Evolutionary conservation across 345 rosid species (phyloP), one percentile per base, ranked within the genome.

Genomic region (Barbarea vulgaris): DNA sequence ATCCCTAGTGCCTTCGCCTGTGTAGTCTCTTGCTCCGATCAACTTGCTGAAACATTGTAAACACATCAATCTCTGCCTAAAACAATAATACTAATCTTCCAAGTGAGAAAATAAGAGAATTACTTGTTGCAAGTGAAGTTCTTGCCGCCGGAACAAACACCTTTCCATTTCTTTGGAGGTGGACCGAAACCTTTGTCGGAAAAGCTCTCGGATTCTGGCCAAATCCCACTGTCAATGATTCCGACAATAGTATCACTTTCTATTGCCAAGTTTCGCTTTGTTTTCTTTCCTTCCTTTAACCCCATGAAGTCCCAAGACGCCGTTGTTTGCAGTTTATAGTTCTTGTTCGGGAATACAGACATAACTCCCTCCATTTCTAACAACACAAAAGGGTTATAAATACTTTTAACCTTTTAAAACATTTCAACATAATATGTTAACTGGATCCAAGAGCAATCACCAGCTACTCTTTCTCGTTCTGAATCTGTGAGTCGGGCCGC

Each of bases 151-250:
- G 39, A 9, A 24, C 86, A 84, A 19, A 11, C 79, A 6, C 87
- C 86, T 51, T 78, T 84, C 90, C 85, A 86, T 22, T 80, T 86
- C 31, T 58, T 51, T 4, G 86, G 87, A 11, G 83, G 77, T 54
- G 84, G 85, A 64, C 88, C 73, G 44, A 84, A 84, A 9, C 87
- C 88, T 71, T 73, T 48, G 31, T 75, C 88, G 0, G 41, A 62
- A 4, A 88, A 88, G 60, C 87, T 84, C 15, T 81, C 77, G 1
- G 84, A 83, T 72, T 88, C 88, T 0, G 86, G 89, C 89, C 84
- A 83, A 39, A 86, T 62, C 19, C 90, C 88, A 9, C 10, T 28
- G 65, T 83, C 90, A 0, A 86, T 1, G 11, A 84, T 37, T 7
- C 89, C 89, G 39, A 88, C 10, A 1, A 83, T 70, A n/a, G 70